Base-by-base conservation (phyloP, 2,329 filamentous ascomycete genomes). In the Epichloe sylvatica region DNA sequence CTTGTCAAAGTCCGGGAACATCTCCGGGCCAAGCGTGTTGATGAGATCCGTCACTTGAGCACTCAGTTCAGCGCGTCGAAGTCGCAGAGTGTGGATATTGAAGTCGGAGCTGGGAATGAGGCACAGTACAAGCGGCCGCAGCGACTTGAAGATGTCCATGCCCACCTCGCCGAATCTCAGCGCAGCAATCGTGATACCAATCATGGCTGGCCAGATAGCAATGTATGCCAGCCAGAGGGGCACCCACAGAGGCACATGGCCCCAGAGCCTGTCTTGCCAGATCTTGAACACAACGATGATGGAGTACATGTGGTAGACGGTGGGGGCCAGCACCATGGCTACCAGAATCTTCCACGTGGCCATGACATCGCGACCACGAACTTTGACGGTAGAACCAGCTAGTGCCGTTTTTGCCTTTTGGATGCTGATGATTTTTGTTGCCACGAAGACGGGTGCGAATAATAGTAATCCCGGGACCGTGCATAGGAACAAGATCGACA, bases 81-180 rank as follows among this genome's bases (percentile, higher is more conserved):
- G 70, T 51, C 88, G 81, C 46, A 98, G 77, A 58, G 83, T 84
- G 54, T 86, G 78, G 45, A 98, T 79, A 51, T 84, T 87, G 69
- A 90, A 94, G 64, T 81, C 84, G 1, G 86, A 91, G 4, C 81
- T 81, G 1, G 92, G 92, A 59, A 85, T 84, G 60, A 97, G 76
- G 55, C 86, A 92, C 35, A 96, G 74, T 43, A 94, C 73, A 9
- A 98, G 77, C 5, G 92, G 92, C 9, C 88, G 80, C 15, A 98
- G 76, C 0, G 91, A 97, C 68, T 97, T 98, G 70, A 92, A 73
- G 50, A 98, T 96, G 62, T 98, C 92, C 89, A 98, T 96, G 47
- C 91, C 92, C n/a, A 94, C 84, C 69, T 98, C 92, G 44, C 92
- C 92, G 56, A 97, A 94, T 11, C 92, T 84, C 47, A 98, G 80